Evolutionary conservation across 1,284 basidiomycete species (phyloP).

Genomic region (Cystobasidiaceae sp.): DNA sequence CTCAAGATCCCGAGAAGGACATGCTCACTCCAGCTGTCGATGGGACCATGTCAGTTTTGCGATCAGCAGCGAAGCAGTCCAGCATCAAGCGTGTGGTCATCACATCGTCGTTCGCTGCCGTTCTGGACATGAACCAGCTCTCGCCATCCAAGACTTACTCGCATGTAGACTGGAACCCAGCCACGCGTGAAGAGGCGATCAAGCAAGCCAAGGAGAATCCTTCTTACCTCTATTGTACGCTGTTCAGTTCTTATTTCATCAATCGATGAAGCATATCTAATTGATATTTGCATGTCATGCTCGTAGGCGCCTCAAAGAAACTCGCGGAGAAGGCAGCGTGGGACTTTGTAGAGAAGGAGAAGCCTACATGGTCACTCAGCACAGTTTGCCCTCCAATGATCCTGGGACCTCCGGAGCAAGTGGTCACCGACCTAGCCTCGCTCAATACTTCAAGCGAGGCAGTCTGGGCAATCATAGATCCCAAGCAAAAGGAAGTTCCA

Average conservation of each 20-base stretch:
- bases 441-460: slow-evolving; percentile 55
- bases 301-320: slow-evolving; percentile 56
- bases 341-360: slow-evolving; percentile 58
- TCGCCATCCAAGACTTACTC: slow-evolving; percentile 26
- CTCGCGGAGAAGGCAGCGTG: slow-evolving; percentile 61
- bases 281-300: background rate
- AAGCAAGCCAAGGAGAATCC: slow-evolving; percentile 52
- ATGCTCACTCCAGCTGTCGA: slow-evolving; percentile 46
- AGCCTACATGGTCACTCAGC: slow-evolving; percentile 38
- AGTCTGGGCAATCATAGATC: slow-evolving; percentile 48
- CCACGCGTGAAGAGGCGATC: slow-evolving; percentile 55
- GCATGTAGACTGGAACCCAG: slow-evolving; percentile 63
- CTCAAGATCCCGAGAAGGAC: slow-evolving; percentile 43
- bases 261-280: background rate
- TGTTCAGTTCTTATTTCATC: background rate
- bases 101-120: slow-evolving; percentile 46
- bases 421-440: slow-evolving; percentile 50
- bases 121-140: slow-evolving; percentile 37
- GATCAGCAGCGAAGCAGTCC: slow-evolving; percentile 34
- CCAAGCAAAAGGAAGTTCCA: slow-evolving; percentile 45
- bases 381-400: slow-evolving; percentile 33
- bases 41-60: slow-evolving; percentile 44
- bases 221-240: slow-evolving; percentile 54
- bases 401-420: slow-evolving; percentile 53
- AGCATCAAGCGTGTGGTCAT: slow-evolving; percentile 44